phyloP scores from a whole-genome alignment of 768 basidiomycete genomes.

The Inosperma sp. region DNA sequence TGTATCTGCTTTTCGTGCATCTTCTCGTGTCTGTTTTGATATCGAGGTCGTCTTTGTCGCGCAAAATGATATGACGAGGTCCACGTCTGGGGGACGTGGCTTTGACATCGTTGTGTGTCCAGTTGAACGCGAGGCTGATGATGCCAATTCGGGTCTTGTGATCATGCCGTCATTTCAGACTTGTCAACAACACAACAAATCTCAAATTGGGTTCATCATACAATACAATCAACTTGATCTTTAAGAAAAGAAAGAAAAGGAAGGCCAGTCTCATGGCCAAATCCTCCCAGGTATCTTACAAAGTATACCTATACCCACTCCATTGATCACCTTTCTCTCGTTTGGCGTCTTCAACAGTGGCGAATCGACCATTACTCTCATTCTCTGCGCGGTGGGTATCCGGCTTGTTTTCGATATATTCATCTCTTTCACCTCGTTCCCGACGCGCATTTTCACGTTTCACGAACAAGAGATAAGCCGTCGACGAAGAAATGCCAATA shows the following conservation, averaged over 20 bases:
- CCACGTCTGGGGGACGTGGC: constrained; percentile 46
- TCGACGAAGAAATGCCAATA: constrained; percentile 51
- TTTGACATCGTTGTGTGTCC: constrained; percentile 16
- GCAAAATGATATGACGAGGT: constrained; percentile 71
- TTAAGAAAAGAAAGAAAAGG: no score
- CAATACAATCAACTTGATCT: no score
- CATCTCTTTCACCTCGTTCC: constrained; percentile 64
- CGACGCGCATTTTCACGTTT: constrained; percentile 60
- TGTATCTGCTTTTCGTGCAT: constrained; percentile 57
- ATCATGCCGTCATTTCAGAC: no score
- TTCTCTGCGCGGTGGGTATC: constrained; percentile 28
- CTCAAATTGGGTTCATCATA: no score
- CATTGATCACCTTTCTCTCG: constrained; percentile 66
- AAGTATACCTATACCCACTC: constrained; percentile 71
- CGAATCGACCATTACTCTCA: constrained; percentile 54
- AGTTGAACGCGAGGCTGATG: no score
- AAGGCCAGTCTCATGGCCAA: no score
- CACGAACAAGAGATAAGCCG: constrained; percentile 39
- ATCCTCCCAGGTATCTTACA: no score
- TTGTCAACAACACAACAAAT: no score
- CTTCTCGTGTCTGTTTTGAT: constrained; percentile 60
- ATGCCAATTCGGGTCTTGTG: no score
- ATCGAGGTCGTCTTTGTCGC: constrained; percentile 44
- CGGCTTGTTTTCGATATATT: constrained; percentile 53
- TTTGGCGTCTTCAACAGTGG: constrained; percentile 59